Evolutionary conservation across 176 grass and related monocot genomes (phyloP).

Genomic region (Olyra latifolia): DNA sequence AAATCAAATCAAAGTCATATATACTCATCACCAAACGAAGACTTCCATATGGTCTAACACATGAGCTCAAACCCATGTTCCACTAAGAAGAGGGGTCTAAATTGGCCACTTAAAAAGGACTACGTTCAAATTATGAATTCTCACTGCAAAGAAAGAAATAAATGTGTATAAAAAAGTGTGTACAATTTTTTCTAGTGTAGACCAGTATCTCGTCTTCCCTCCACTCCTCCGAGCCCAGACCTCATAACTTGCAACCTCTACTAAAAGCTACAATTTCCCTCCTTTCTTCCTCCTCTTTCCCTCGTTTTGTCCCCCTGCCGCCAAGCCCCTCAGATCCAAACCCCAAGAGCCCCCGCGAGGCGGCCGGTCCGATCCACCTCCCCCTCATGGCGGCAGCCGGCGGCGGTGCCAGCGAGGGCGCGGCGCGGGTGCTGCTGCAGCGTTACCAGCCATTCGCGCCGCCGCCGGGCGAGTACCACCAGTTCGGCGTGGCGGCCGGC

Average conservation of each 20-base stretch:
- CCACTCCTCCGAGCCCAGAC: too few species aligned
- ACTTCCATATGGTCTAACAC: too few species aligned
- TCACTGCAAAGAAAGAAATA: background rate
- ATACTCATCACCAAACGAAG: too few species aligned
- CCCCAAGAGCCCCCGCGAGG: background rate
- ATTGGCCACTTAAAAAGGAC: too few species aligned
- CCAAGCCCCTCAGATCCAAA: slow-evolving; percentile 54
- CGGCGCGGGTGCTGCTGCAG: slow-evolving; percentile 46
- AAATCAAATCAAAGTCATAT: too few species aligned
- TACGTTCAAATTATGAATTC: background rate
- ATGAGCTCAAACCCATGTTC: too few species aligned
- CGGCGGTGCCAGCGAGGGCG: slow-evolving; percentile 35
- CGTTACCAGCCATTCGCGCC: slow-evolving; percentile 48
- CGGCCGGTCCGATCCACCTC: slow-evolving; percentile 4
- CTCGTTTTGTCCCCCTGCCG: slow-evolving; percentile 31
- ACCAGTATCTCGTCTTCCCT: background rate
- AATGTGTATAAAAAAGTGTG: background rate
- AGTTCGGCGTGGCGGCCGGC: slow-evolving; percentile 28
- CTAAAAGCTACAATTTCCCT: slow-evolving; percentile 60
- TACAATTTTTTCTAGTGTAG: background rate
- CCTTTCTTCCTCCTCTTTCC: slow-evolving; percentile 48
- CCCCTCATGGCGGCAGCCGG: slow-evolving; percentile 41
- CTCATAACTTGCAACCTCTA: slow-evolving; percentile 22
- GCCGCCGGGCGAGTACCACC: slow-evolving; percentile 59
- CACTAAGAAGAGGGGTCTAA: too few species aligned